These are phyloP conservation scores for Solanum piurae DNA, from an alignment of 257 asterid genomes.

Conservation along the genomic window DNA sequence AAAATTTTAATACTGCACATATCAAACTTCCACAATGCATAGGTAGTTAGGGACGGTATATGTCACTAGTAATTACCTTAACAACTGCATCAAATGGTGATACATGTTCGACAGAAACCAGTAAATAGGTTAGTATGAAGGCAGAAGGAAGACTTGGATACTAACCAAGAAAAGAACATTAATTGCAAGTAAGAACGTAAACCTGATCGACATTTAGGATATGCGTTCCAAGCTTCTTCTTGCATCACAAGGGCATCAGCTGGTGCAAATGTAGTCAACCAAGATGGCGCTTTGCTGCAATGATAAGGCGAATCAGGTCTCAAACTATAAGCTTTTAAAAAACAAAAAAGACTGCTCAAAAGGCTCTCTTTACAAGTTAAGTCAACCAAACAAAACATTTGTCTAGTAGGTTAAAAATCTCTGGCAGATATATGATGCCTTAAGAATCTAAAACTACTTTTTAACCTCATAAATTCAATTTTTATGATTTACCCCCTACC, in stretches of 20 bases:
- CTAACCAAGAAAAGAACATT: neutral
- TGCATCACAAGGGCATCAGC: constrained; percentile 8
- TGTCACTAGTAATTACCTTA: constrained; percentile 37
- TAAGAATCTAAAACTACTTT: neutral
- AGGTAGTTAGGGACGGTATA: neutral
- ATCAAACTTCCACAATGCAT: neutral
- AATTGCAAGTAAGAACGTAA: neutral
- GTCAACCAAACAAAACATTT: neutral
- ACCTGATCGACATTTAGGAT: constrained; percentile 10
- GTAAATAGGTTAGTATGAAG: neutral
- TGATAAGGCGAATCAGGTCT: neutral
- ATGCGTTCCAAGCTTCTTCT: constrained; percentile 16
- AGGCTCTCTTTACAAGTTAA: neutral
- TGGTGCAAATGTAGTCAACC: constrained; percentile 9
- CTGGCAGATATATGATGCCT: neutral
- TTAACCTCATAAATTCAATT: neutral
- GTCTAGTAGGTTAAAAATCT: neutral
- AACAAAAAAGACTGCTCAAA: neutral
- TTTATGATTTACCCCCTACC: neutral
- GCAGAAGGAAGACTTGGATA: neutral
- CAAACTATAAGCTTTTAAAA: neutral
- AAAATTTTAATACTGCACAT: neutral
- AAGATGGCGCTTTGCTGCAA: constrained; percentile 9
- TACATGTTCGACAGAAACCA: constrained; percentile 16
- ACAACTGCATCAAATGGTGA: constrained; percentile 37